Conservation (phyloP, 306 rosid genomes). For the Cicer chorassanicum region DNA sequence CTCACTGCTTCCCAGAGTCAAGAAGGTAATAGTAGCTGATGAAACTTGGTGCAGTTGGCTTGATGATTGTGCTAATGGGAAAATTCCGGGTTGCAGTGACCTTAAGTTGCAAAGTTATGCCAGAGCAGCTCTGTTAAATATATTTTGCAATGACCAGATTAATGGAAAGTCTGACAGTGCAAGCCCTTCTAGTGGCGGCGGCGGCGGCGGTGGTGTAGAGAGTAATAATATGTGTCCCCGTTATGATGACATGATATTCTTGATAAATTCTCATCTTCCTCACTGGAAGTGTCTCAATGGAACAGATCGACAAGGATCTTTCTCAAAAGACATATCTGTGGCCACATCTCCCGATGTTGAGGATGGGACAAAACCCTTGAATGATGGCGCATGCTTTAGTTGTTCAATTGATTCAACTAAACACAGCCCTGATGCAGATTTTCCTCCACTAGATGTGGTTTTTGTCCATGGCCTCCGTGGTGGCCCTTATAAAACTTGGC, state of each 20-base stretch:
- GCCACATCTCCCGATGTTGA: slow-evolving; percentile 46
- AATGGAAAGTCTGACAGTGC: slow-evolving; percentile 50
- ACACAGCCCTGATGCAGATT: slow-evolving; percentile 42
- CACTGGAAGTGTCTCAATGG: slow-evolving; percentile 77
- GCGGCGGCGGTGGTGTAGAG: slow-evolving; percentile 47
- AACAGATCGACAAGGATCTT: slow-evolving; percentile 45
- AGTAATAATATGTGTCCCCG: slow-evolving; percentile 63
- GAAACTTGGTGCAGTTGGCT: slow-evolving; percentile 85
- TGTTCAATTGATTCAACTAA: slow-evolving; percentile 51
- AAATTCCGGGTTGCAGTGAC: slow-evolving; percentile 87
- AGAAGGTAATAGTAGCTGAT: slow-evolving; percentile 70
- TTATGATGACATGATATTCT: slow-evolving; percentile 73
- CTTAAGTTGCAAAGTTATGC: slow-evolving; percentile 88
- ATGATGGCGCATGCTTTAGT: slow-evolving; percentile 48
- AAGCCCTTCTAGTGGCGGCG: slow-evolving; percentile 42
- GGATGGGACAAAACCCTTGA: slow-evolving; percentile 46
- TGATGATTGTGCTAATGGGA: slow-evolving; percentile 88
- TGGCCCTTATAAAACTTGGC: slow-evolving; percentile 93
- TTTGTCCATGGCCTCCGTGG: slow-evolving; percentile 96
- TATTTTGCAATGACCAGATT: slow-evolving; percentile 59
- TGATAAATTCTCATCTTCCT: slow-evolving; percentile 85
- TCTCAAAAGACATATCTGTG: slow-evolving; percentile 46
- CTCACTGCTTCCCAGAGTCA: slow-evolving; percentile 76
- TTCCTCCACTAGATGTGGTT: slow-evolving; percentile 75
- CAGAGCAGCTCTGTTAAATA: slow-evolving; percentile 73